Percentiles rank a stretch among this genome's conserved stretches.
phyloP scores from a whole-genome alignment of 495 filamentous ascomycete species.

The Cryomyces minteri region DNA sequence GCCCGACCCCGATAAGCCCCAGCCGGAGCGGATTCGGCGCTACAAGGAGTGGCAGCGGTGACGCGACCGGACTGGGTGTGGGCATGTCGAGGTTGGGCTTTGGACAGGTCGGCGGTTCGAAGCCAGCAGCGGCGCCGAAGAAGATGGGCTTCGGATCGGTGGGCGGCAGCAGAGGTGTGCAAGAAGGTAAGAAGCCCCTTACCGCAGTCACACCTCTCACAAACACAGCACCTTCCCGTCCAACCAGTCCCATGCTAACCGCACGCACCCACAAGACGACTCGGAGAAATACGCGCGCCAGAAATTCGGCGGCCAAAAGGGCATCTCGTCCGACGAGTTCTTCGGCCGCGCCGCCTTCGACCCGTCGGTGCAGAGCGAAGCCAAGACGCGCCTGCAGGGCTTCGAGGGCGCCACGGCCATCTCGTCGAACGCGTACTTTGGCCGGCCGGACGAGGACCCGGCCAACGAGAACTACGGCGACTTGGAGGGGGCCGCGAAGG shows the following conservation, averaged over 20 bases:
- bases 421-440: slow-evolving; percentile 93
- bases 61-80: slow-evolving; percentile 84
- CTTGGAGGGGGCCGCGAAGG: slow-evolving; percentile 78
- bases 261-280: slow-evolving; percentile 31
- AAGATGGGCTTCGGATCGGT: slow-evolving; percentile 80
- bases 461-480: slow-evolving; percentile 64
- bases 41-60: slow-evolving; percentile 38
- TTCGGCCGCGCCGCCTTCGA: slow-evolving; percentile 84
- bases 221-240: background rate
- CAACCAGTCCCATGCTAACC: background rate
- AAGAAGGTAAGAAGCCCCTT: slow-evolving; percentile 7
- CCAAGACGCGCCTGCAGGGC: slow-evolving; percentile 66
- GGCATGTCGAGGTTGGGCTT: slow-evolving; percentile 77
- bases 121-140: slow-evolving; percentile 43
- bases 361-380: slow-evolving; percentile 60
- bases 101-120: slow-evolving; percentile 59
- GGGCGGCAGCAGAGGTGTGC: slow-evolving; percentile 40
- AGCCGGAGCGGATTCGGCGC: slow-evolving; percentile 39
- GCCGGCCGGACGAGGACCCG: slow-evolving; percentile 58
- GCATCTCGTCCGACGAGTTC: slow-evolving; percentile 95
- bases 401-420: slow-evolving; percentile 89
- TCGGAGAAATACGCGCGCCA: slow-evolving; percentile 53
- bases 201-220: background rate
- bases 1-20: slow-evolving; percentile 61
- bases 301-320: slow-evolving; percentile 85